Evolutionary conservation across 768 basidiomycete genomes (phyloP).

Genomic region (Mycena amicta): DNA sequence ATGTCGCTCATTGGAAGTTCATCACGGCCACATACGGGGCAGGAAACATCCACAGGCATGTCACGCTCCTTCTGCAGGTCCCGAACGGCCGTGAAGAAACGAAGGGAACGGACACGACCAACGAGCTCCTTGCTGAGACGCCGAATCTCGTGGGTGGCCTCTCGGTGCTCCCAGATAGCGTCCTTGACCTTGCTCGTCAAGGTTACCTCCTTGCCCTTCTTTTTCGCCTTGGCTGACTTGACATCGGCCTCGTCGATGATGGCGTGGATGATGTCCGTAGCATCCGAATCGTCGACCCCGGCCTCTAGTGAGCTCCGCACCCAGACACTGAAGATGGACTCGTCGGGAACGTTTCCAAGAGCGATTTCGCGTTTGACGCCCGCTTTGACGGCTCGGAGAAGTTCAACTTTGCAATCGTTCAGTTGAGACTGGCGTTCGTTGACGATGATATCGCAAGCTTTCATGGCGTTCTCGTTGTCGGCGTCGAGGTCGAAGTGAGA

Average conservation of each 20-base stretch:
- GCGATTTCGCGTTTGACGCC: slow-evolving; percentile 71
- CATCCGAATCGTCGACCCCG: slow-evolving; percentile 80
- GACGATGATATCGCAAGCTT: slow-evolving; percentile 91
- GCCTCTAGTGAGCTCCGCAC: slow-evolving; percentile 67
- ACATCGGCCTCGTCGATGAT: slow-evolving; percentile 67
- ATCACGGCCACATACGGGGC: slow-evolving; percentile 61
- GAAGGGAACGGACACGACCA: slow-evolving; percentile 85
- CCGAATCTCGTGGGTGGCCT: slow-evolving; percentile 85
- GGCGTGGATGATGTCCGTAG: slow-evolving; percentile 58
- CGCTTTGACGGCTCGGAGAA: slow-evolving; percentile 64
- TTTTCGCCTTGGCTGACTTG: slow-evolving; percentile 38
- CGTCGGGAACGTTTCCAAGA: slow-evolving; percentile 61
- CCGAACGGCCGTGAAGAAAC: slow-evolving; percentile 90
- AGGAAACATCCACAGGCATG: slow-evolving; percentile 57
- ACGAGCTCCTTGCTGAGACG: slow-evolving; percentile 86
- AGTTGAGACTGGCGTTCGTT: slow-evolving; percentile 78
- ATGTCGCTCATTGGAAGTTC: slow-evolving; percentile 66
- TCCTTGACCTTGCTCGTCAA: slow-evolving; percentile 61
- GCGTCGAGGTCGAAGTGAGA: slow-evolving; percentile 91
- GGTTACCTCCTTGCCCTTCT: slow-evolving; percentile 57
- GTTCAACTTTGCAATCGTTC: slow-evolving; percentile 75
- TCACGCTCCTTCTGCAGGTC: slow-evolving; percentile 81
- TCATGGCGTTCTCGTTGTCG: slow-evolving; percentile 75
- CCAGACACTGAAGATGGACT: slow-evolving; percentile 82
- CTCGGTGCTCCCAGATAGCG: slow-evolving; percentile 77